Base-by-base conservation (phyloP, 768 basidiomycete species). In the Hypholoma sublateritium region DNA sequence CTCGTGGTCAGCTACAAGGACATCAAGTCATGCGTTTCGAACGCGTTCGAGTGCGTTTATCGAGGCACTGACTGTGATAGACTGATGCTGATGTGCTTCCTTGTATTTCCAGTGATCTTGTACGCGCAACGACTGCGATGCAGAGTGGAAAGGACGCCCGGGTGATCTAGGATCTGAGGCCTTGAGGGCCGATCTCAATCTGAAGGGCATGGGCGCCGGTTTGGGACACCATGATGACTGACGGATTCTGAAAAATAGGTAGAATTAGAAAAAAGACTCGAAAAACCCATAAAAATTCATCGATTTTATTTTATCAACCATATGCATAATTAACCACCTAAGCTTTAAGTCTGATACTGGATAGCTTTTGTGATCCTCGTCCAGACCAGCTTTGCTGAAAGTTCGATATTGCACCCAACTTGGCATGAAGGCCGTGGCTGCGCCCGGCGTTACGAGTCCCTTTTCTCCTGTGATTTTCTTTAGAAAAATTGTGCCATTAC, bases 1-100 rank as follows among this genome's bases (percentile, higher is more conserved):
- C 80, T 98, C 14, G 91, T 96, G 8, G 94, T 97, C 39, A 91
- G 85, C 68, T 97, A 95, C 74, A 90, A 89, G 69, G 95, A 97
- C 53, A 81, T 98, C 74, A 95, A 91, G 73, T 69, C 81, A 2
- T 95, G 91, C 68, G 80, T 96, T 37, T 88, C 94, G 50, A 80
- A 85, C 3, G 89, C 94, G 8, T 96, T 95, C 69, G 79, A 78
- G 94, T 95, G 59, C 50, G 88, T 78, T 19, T 36, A 47, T 8
- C 48, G 48, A 36, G 9, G 21, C 44, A 4, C 42, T 24, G 22
- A 14, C 50, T 61, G 37, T 39, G 48, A 13, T 42, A 32, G 28
- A 9, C 53, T 8, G 35, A 19, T 58, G 35, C 24, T 59, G 2
- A 42, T 41, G 3, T 17, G 6, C 19, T 21, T 28, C 24, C n/a